Evolutionary conservation across 2,329 filamentous ascomycete genomes (phyloP), one percentile per base, ranked within the genome.

Genomic region (Colletotrichum eremochloae): DNA sequence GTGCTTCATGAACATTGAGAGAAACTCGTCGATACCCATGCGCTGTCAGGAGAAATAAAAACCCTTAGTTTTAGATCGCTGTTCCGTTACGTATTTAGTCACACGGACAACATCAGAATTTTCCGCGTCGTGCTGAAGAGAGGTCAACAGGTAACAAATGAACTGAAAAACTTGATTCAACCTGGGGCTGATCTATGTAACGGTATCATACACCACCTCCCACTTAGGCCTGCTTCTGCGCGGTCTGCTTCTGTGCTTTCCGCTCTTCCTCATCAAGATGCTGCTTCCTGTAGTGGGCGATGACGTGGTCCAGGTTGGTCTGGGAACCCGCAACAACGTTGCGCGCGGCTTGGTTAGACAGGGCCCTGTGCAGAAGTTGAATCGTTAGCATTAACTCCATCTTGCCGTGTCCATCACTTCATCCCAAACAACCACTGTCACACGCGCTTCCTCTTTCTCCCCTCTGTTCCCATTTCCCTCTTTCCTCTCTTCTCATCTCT

Each of bases 321-420:
- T 84, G 81, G 76, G 88, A 86, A 52, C 89, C 89, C 38, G 89
- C 88, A 36, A 86, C 86, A 24, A 90, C 83, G 79, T 88, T 89
- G 78, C 83, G 84, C 29, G 83, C 82, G 29, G 86, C 85, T 73
- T 87, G 84, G n/a, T 84, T 82, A 75, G 85, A 80, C 66, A 90
- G 80, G 31, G 86, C 80, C 78, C 88, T 90, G 70, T 29, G 15
- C 12, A 29, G 40, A 20, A 40, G 15, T 52, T 56, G 55, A 53
- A 68, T 74, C 20, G 76, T 75, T 63, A 72, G 56, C n/a, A 40
- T 50, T 14, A 20, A 2, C 29, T 36, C 36, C 18, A 3, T 36
- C 20, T n/a, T 38, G 18, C 33, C 20, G 6, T 8, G 20, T 24
- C n/a, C 11, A 46, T 46, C 20, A n/a, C 20, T 46, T 9, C 7